Conservation (phyloP, 2,329 filamentous ascomycete genomes). For the Ascochyta fabae region DNA sequence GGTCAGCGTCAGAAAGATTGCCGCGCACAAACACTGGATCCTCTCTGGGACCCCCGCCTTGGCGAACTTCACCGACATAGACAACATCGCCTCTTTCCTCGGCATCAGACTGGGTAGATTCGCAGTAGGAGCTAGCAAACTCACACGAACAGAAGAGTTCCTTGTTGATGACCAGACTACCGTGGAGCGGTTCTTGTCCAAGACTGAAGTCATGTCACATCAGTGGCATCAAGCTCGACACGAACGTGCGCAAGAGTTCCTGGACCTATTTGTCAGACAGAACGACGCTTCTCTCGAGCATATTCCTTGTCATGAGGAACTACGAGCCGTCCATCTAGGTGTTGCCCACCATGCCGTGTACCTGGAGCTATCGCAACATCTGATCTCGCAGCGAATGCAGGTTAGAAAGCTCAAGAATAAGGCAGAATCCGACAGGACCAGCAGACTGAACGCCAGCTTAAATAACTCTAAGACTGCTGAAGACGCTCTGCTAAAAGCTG, state of each 20-base stretch:
- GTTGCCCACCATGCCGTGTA: slow-evolving; percentile 61
- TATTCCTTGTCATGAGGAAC: slow-evolving; percentile 54
- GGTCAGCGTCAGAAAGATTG: slow-evolving; percentile 53
- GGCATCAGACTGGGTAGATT: slow-evolving; percentile 62
- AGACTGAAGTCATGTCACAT: slow-evolving; percentile 56
- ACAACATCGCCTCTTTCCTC: slow-evolving; percentile 64
- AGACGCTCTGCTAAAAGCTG: slow-evolving; percentile 60
- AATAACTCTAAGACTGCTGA: slow-evolving; percentile 56
- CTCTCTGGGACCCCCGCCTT: slow-evolving; percentile 68
- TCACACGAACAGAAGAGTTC: slow-evolving; percentile 54
- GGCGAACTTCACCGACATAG: slow-evolving; percentile 64
- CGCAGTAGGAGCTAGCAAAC: slow-evolving; percentile 54
- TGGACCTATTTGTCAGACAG: slow-evolving; percentile 59
- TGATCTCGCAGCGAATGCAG: slow-evolving; percentile 60
- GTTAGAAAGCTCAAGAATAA: slow-evolving; percentile 49
- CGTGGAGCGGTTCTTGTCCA: slow-evolving; percentile 64
- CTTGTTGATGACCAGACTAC: slow-evolving; percentile 44
- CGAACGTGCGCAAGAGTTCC: slow-evolving; percentile 60
- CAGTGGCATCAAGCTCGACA: slow-evolving; percentile 61
- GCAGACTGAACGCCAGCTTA: slow-evolving; percentile 55
- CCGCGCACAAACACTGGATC: slow-evolving; percentile 64
- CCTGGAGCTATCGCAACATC: slow-evolving; percentile 60
- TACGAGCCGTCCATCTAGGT: slow-evolving; percentile 54
- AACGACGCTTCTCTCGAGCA: slow-evolving; percentile 43
- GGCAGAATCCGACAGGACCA: slow-evolving; percentile 45